Percentiles rank a stretch among this genome's conserved stretches.
Conservation (phyloP, 1,139 yeast species). For the Saccharomyces hybrid region DNA sequence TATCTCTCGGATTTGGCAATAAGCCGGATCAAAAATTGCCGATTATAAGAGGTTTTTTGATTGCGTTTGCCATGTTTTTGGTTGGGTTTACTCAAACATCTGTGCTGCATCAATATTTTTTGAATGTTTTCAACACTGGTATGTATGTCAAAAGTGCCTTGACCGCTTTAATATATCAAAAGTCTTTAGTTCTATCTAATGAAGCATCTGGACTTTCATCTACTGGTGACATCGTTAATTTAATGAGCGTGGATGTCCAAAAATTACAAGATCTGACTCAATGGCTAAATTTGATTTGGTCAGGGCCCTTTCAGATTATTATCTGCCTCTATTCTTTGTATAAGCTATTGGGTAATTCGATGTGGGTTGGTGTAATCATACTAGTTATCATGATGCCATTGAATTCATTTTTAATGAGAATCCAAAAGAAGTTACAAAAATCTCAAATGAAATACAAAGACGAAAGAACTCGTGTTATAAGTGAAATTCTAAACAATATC, state of each 20-base stretch:
- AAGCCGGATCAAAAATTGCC: slow-evolving; percentile 39
- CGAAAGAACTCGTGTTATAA: slow-evolving; percentile 62
- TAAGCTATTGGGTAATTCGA: slow-evolving; percentile 71
- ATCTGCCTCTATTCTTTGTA: slow-evolving; percentile 73
- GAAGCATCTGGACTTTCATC: slow-evolving; percentile 74
- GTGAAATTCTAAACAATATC: slow-evolving; percentile 84
- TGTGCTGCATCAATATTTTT: slow-evolving; percentile 85
- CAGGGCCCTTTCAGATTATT: slow-evolving; percentile 89
- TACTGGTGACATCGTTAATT: slow-evolving; percentile 95
- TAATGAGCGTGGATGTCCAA: slow-evolving; percentile 96
- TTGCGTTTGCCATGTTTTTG: slow-evolving; percentile 75
- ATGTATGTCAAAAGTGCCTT: slow-evolving; percentile 81
- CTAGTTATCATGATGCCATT: slow-evolving; percentile 81
- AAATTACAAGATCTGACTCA: slow-evolving; percentile 85
- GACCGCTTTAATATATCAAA: slow-evolving; percentile 71
- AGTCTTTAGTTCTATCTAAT: slow-evolving; percentile 70
- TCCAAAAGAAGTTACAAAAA: slow-evolving; percentile 73
- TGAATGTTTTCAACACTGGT: slow-evolving; percentile 80
- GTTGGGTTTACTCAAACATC: slow-evolving; percentile 80
- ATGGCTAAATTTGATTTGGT: slow-evolving; percentile 83
- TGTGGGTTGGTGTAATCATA: slow-evolving; percentile 94
- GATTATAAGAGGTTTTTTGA: slow-evolving; percentile 71
- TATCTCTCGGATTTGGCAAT: slow-evolving; percentile 6
- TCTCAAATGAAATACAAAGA: slow-evolving; percentile 62
- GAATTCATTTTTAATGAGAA: slow-evolving; percentile 64